phyloP scores from a whole-genome alignment of 768 basidiomycete genomes.

The Naganishia randhawae region DNA sequence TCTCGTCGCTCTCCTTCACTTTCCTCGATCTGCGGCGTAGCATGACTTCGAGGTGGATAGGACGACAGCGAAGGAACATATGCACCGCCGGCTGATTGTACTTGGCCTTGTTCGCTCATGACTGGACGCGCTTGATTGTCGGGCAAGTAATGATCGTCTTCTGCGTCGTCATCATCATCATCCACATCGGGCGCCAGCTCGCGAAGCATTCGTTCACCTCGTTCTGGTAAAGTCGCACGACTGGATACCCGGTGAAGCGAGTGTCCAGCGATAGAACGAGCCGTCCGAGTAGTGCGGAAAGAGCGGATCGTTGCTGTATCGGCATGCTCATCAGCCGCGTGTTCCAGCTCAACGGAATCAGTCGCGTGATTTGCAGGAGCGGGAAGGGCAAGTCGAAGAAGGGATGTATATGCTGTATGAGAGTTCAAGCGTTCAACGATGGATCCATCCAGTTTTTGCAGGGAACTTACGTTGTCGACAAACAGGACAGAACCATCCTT shows the following conservation, averaged over 20 bases:
- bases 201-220: conserved; percentile 50
- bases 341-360: conserved; percentile 10
- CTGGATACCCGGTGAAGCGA: conserved; percentile 30
- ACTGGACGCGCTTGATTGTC: background rate
- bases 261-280: conserved; percentile 31
- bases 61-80: background rate
- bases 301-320: conserved; percentile 8
- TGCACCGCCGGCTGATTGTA: background rate
- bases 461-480: conserved; percentile 78
- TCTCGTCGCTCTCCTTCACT: conserved; percentile 13
- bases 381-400: conserved; percentile 67
- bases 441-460: background rate
- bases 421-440: background rate
- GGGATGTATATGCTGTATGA: conserved; percentile 73
- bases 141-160: conserved; percentile 15
- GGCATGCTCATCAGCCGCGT: conserved; percentile 5
- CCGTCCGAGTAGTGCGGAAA: conserved; percentile 21
- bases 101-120: background rate
- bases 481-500: conserved; percentile 96
- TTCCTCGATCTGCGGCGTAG: background rate
- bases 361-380: conserved; percentile 23
- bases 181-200: conserved; percentile 40
- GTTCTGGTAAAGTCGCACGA: conserved; percentile 49
- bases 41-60: conserved; percentile 4
- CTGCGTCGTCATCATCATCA: conserved; percentile 36